Evolutionary conservation across 1,284 basidiomycete species (phyloP).

Genomic region (Gomphus bonarii): DNA sequence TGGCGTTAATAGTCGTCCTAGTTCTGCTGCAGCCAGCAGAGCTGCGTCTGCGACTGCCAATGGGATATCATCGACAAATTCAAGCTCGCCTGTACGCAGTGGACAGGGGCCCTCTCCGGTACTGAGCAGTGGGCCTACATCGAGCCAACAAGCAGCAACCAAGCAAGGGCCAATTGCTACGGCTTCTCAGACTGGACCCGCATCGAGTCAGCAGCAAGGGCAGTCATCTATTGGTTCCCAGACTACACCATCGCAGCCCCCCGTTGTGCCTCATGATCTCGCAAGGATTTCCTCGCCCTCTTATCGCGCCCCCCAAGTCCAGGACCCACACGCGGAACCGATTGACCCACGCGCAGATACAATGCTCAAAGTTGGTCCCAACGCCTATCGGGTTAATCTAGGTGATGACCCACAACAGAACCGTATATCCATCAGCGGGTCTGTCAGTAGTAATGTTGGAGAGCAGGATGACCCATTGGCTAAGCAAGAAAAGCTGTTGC

Average conservation of each 20-base stretch:
- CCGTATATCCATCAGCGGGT: not conserved
- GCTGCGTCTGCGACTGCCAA: slow-evolving; percentile 8
- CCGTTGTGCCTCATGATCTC: not conserved
- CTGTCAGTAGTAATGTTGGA: slow-evolving; percentile 22
- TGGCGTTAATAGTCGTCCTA: slow-evolving; percentile 2
- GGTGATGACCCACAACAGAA: slow-evolving; percentile 40
- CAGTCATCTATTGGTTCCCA: not conserved
- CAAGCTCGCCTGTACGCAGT: not conserved
- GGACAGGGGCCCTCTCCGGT: not conserved
- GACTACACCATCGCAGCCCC: not conserved
- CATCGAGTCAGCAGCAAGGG: not conserved
- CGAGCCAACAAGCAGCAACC: not conserved
- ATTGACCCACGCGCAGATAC: slow-evolving; percentile 49
- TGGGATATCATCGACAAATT: not conserved
- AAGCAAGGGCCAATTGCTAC: not conserved
- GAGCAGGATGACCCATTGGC: slow-evolving; percentile 65
- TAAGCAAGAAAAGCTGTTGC: slow-evolving; percentile 51
- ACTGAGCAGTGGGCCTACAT: not conserved
- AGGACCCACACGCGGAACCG: slow-evolving; percentile 43
- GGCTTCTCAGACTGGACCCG: not conserved
- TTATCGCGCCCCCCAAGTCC: slow-evolving; percentile 9
- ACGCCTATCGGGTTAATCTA: slow-evolving; percentile 57
- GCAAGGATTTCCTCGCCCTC: not conserved
- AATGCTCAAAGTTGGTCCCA: slow-evolving; percentile 57
- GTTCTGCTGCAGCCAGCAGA: slow-evolving; percentile 4